Evolutionary conservation across 176 grass and related monocot species (phyloP), one percentile per base, ranked within the genome.

Genomic region (Oryza brachyantha): DNA sequence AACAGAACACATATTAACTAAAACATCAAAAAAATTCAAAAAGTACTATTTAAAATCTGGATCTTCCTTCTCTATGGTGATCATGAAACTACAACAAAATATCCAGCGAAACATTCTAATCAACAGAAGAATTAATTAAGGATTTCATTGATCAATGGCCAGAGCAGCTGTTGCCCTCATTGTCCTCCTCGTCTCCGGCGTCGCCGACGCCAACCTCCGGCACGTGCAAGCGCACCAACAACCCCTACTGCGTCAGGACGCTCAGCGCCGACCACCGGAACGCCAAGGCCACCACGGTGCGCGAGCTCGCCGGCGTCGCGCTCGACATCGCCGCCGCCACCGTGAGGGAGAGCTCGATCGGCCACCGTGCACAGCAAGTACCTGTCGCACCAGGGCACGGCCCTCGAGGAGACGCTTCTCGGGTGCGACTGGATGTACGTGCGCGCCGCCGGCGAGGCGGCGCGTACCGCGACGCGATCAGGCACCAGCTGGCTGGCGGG

Each of bases 211-310:
- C 75, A 21, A 0, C 19, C 43, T 50, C 75, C 61, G 19, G 19
- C 40, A 78, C 75, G 21, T 78, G 75, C 61, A 35, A 78, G 61
- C 64, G 11, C 60, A 5, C 75, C 19, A 29, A 24, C 28, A 50
- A 78, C 75, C 17, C 61, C 17, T 17, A 52, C 5, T 78, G 75
- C 29, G 41, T 17, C 37, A 42, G 12, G 74, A 60, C 50, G 17
- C 75, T 66, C 6, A 5, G 7, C 41, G 11, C 41, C 40, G 75
- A 78, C 41, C 41, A 10, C 5, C 75, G 75, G 19, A 78, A 61
- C 75, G 61, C 13, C 19, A 66, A 66, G 19, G 75, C 75, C 28
- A 66, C 61, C 19, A 77, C 75, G 10, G 75, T 25, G 40, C 27
- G 0, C 2, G 61, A 64, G 39, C 75, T 65, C 60, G 75, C 61